Evolutionary conservation across 768 basidiomycete genomes (phyloP).

Genomic region (Lactifluus pinguis): DNA sequence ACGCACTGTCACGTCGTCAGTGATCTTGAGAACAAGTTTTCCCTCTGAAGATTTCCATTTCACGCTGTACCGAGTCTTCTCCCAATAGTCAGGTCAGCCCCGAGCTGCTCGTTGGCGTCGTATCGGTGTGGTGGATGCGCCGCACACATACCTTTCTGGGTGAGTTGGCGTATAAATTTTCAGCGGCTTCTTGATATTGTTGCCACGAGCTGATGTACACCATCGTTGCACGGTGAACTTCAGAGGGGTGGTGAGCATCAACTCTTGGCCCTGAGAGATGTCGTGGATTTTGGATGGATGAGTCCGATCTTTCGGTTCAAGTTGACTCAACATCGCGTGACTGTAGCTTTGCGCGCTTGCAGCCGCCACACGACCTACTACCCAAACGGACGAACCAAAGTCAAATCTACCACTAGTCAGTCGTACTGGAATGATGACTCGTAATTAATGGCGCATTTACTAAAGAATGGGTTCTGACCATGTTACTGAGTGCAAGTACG

Average conservation of each 20-base stretch:
- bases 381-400: too few relatives aligned
- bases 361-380: background rate
- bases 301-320: background rate
- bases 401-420: too few relatives aligned
- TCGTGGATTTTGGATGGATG: background rate
- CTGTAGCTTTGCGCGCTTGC: background rate
- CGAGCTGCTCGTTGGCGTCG: background rate
- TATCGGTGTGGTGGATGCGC: background rate
- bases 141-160: conserved; percentile 55
- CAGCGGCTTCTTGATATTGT: conserved; percentile 84
- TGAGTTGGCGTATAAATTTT: conserved; percentile 70
- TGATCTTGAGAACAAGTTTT: conserved; percentile 87
- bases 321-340: background rate
- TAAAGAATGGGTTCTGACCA: too few relatives aligned
- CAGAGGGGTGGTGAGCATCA: conserved; percentile 8
- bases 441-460: background rate
- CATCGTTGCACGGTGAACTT: conserved; percentile 40
- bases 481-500: too few relatives aligned
- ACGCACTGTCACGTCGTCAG: conserved; percentile 80
- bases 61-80: conserved; percentile 91
- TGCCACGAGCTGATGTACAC: conserved; percentile 89
- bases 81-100: conserved; percentile 3
- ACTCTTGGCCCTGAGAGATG: background rate
- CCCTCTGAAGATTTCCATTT: conserved; percentile 86
- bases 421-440: background rate